Evolutionary conservation across 148 eudicot genomes (phyloP), one percentile per base, ranked within the genome.

Genomic region (Linanthus parryae): DNA sequence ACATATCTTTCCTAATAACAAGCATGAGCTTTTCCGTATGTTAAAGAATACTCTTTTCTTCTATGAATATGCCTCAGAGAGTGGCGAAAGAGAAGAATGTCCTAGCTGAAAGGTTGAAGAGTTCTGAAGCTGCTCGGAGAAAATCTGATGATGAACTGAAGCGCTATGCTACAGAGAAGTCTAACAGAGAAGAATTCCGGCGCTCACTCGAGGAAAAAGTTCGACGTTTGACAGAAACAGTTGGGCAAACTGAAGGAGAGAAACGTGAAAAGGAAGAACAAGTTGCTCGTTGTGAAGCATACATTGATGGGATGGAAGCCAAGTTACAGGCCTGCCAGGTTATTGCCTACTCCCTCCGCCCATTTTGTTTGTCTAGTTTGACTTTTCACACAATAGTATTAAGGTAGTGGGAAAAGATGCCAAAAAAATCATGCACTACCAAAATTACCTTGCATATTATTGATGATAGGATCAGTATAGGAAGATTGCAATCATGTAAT

Each of bases 261-360:
- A 84, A 82, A 68, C 87, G 87, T 58, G 94, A 84, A 68, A 89
- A 89, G 72, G 97, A 89, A 65, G 94, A 82, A 68, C 94, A 89
- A 57, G 79, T 89, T 73, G 77, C 87, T 65, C 84, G 90, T 48
- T 89, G 83, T 71, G 97, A 89, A 71, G 82, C 84, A 43, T 89
- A 82, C 53, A 89, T 89, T 52, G 76, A 80, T 52, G 94, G 84
- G 43, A 79, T 85, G 87, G 90, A 84, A 61, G 71, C 90, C 33
- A 89, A 89, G 66, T 66, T 89, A 74, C 87, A 77, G 68, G 75
- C 84, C 26, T 84, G 84, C 71, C 71, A 89, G 97, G 97, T 84
- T 65, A 22, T 59, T 55, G 43, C 41, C 5, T 28, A 3, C 34
- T 39, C 42, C 26, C 27, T 5, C 24, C 22, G 20, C 20, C 42